Conservation (phyloP, 345 rosid genomes). For the Populus pruinosa region DNA sequence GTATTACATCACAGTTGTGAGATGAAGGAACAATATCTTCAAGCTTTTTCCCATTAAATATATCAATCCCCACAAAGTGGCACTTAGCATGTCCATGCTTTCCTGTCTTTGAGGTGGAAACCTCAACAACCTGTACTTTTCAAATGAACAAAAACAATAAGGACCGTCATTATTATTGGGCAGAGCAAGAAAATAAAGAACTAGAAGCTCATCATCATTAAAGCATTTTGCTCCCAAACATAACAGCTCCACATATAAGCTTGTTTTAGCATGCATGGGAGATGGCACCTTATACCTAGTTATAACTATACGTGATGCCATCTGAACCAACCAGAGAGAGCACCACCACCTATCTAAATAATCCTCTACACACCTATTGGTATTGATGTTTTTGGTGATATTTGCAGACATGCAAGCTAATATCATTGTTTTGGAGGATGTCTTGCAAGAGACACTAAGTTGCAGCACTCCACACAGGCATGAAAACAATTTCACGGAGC, state of each 20-base stretch:
- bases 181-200: background rate
- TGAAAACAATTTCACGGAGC: background rate
- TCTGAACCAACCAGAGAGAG: background rate
- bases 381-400: background rate
- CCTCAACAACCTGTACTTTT: conserved; percentile 63
- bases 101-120: conserved; percentile 75
- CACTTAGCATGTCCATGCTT: conserved; percentile 83
- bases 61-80: conserved; percentile 73
- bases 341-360: background rate
- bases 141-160: background rate
- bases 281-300: background rate
- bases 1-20: conserved; percentile 71
- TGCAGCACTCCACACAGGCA: background rate
- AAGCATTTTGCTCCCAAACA: background rate
- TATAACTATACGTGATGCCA: background rate
- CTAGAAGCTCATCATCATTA: background rate
- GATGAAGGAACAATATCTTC: conserved; percentile 77
- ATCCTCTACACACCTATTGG: background rate
- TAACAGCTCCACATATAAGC: background rate
- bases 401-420: background rate
- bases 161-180: too few species aligned
- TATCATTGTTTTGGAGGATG: background rate
- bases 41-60: conserved; percentile 65
- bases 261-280: background rate
- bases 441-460: background rate